Conservation (phyloP, 345 rosid genomes). For the Geranium brycei region DNA sequence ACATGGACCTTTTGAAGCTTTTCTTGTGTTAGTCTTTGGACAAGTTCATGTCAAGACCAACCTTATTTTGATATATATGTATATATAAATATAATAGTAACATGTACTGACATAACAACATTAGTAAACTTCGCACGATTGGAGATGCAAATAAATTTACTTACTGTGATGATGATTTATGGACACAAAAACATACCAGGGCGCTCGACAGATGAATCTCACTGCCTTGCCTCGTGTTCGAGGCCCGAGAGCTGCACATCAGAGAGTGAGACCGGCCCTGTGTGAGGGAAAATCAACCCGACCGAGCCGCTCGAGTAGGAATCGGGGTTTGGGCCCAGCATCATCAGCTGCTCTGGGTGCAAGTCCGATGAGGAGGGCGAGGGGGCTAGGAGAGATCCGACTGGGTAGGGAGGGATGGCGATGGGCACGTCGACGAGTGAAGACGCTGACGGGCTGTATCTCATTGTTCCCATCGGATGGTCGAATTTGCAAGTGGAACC, state of each 20-base stretch:
- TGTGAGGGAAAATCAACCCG: not conserved
- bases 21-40: not conserved
- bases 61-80: not conserved
- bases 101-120: not conserved
- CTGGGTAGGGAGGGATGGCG: conserved; percentile 54
- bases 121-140: not conserved
- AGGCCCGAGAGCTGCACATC: not conserved
- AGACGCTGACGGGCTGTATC: conserved; percentile 71
- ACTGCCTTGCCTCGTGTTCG: not conserved
- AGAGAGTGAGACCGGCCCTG: not conserved
- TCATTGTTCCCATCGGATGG: conserved; percentile 47
- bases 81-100: too few relatives aligned
- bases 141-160: not conserved
- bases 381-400: conserved; percentile 54
- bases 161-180: too few relatives aligned
- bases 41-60: not conserved
- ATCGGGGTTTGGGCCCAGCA: not conserved
- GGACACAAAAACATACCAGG: not conserved
- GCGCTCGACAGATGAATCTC: not conserved
- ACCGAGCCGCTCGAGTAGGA: not conserved
- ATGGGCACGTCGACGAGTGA: conserved; percentile 67
- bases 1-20: not conserved
- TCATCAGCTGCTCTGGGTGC: conserved; percentile 24
- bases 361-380: conserved; percentile 54
- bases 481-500: conserved; percentile 67